Evolutionary conservation across 208 protist genomes (phyloP).

Genomic region (Crithidia fasciculata): DNA sequence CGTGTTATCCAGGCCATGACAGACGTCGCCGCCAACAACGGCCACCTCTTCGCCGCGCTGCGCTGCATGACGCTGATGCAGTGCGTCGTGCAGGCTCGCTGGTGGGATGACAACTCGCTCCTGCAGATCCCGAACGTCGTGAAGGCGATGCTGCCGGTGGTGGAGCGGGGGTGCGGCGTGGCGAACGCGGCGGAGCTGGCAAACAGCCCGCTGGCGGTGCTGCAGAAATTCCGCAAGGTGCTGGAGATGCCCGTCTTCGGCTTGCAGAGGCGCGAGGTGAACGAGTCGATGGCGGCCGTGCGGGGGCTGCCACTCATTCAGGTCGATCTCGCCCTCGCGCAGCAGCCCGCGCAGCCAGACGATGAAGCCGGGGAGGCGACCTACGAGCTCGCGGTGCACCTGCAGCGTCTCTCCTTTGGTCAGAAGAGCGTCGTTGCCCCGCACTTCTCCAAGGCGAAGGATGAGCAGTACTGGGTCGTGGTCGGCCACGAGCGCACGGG

Average conservation of each 20-base stretch:
- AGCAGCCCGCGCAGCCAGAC: conserved; percentile 28
- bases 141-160: conserved; percentile 69
- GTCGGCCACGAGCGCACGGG: conserved; percentile 82
- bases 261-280: conserved; percentile 50
- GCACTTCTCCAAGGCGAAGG: conserved; percentile 89
- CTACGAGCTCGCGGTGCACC: conserved; percentile 64
- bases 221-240: conserved; percentile 56
- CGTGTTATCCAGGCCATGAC: conserved; percentile 97
- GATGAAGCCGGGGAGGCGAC: conserved; percentile 40
- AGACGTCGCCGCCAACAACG: conserved; percentile 95
- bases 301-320: conserved; percentile 78
- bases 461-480: conserved; percentile 94
- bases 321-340: conserved; percentile 58
- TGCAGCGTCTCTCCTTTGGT: conserved; percentile 66
- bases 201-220: conserved; percentile 55
- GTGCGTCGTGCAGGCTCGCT: conserved; percentile 95
- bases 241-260: conserved; percentile 54
- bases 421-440: conserved; percentile 79
- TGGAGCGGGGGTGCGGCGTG: conserved; percentile 61
- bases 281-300: conserved; percentile 81
- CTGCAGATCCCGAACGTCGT: conserved; percentile 89
- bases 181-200: conserved; percentile 72
- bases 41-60: conserved; percentile 89
- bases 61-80: conserved; percentile 94
- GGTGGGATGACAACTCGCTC: conserved; percentile 85